phyloP scores from a whole-genome alignment of 2,329 filamentous ascomycete species.

The Xylaria sp. region DNA sequence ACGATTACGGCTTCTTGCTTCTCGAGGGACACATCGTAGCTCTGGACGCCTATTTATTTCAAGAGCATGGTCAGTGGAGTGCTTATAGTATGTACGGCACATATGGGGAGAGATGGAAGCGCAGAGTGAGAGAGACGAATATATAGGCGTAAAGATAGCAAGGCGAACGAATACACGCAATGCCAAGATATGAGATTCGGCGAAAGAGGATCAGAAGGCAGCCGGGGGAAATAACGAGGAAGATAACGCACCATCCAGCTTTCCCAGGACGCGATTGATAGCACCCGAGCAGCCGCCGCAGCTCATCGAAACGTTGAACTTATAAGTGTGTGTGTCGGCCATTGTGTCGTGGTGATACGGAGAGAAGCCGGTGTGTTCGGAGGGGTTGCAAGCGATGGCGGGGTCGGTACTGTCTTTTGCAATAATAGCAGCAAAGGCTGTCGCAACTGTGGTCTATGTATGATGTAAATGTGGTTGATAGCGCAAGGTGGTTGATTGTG shows the following conservation, averaged over 20 bases:
- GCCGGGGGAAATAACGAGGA: conserved; percentile 2
- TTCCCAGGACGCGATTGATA: conserved; percentile 90
- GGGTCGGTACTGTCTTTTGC: background rate
- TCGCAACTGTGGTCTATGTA: background rate
- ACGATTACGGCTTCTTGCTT: conserved; percentile 83
- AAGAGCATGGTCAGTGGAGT: conserved; percentile 14
- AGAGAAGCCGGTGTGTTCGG: conserved; percentile 4
- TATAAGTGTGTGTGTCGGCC: conserved; percentile 88
- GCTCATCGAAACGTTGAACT: conserved; percentile 93
- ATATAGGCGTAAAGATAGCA: background rate
- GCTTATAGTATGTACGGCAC: too few species aligned
- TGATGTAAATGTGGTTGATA: background rate
- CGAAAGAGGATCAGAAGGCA: too few species aligned
- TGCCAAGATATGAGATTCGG: background rate
- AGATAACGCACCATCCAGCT: conserved; percentile 78
- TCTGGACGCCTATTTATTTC: conserved; percentile 76
- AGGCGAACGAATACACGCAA: background rate
- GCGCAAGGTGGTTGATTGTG: background rate
- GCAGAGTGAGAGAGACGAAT: background rate
- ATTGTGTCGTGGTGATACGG: conserved; percentile 55
- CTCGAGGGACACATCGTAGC: conserved; percentile 87
- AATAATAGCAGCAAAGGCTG: background rate
- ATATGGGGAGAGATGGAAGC: background rate
- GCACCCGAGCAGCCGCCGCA: conserved; percentile 97
- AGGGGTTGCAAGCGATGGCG: conserved; percentile 11